Base-by-base conservation (phyloP, 331 rosid genomes). In the Stylosanthes scabra region DNA sequence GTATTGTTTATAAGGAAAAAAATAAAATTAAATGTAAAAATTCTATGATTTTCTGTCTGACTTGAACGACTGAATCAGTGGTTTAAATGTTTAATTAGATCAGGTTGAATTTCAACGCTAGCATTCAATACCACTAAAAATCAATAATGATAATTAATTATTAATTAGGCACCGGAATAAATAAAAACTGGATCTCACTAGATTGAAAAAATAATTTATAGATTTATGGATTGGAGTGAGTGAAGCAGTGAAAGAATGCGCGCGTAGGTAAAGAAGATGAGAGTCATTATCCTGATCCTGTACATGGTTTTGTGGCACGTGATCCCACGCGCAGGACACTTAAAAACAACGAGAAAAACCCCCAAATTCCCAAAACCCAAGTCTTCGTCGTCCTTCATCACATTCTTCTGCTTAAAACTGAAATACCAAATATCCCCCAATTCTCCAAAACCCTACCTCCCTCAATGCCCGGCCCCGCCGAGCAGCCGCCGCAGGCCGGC, bases 401-500 rank as follows among this genome's bases (percentile, higher is more conserved):
- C 4, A 15, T 1, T 42, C 9, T 46, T 46, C 51, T 10, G n/a
- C 51, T 13, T 0, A 5, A 50, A 9, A 46, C 16, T 20, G 39
- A 34, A 34, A 3, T 34, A 34, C 39, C 0, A 6, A 34, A 34
- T 3, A 6, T 13, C 15, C 62, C 37, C 31, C 44, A 34, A 2
- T 67, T 34, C 59, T 8, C 45, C 28, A 15, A 72, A 80, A 42
- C 29, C 76, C 60, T 67, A 63, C 28, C 12, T 40, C 8, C 74
- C 12, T 9, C 51, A 8, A 83, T 83, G 87, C 20, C 80, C 1
- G 81, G 78, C 11, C 77, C 77, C 3, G n/a, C 6, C 8, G 76
- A 46, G 3, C 31, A 39, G 7, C 59, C 71, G 0, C 65, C 52
- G n/a, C 76, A 82, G 4, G 5, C 59, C n/a, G 10, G 3, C 56